Percentiles rank a stretch among this genome's conserved stretches.
phyloP scores from a whole-genome alignment of 495 filamentous ascomycete genomes.

The Aspergillus asperescens region DNA sequence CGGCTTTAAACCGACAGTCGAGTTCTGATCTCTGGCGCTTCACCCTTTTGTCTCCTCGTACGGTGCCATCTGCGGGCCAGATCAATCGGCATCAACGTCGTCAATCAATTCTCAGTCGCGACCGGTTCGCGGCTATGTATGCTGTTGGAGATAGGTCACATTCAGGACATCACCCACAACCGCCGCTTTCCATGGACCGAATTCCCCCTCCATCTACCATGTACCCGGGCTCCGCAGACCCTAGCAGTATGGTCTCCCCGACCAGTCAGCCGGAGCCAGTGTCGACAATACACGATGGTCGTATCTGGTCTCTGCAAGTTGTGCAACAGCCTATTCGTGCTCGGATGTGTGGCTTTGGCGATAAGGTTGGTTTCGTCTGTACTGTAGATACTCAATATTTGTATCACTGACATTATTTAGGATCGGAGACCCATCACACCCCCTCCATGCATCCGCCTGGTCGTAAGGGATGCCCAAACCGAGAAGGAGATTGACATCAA shows the following conservation, averaged over 20 bases:
- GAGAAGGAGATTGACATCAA: constrained; percentile 87
- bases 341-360: constrained; percentile 98
- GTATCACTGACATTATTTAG: constrained; percentile 38
- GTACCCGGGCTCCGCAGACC: constrained; percentile 35
- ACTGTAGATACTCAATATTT: background rate
- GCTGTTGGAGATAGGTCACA: constrained; percentile 42
- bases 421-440: constrained; percentile 95
- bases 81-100: background rate
- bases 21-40: background rate
- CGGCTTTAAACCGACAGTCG: background rate
- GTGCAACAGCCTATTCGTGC: constrained; percentile 91
- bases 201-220: constrained; percentile 38
- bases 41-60: background rate
- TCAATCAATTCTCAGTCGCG: constrained; percentile 6
- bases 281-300: constrained; percentile 40
- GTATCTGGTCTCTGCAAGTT: constrained; percentile 65
- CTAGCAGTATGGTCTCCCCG: constrained; percentile 24
- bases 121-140: constrained; percentile 32
- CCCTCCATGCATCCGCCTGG: constrained; percentile 82
- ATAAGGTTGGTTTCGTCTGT: constrained; percentile 60
- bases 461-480: constrained; percentile 72
- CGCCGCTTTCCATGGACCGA: constrained; percentile 47
- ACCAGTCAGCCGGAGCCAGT: constrained; percentile 37
- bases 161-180: constrained; percentile 34
- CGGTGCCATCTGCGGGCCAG: background rate